Base-by-base conservation (phyloP, 352 stramenopile species). In the Globisporangium cylindrosporum region DNA sequence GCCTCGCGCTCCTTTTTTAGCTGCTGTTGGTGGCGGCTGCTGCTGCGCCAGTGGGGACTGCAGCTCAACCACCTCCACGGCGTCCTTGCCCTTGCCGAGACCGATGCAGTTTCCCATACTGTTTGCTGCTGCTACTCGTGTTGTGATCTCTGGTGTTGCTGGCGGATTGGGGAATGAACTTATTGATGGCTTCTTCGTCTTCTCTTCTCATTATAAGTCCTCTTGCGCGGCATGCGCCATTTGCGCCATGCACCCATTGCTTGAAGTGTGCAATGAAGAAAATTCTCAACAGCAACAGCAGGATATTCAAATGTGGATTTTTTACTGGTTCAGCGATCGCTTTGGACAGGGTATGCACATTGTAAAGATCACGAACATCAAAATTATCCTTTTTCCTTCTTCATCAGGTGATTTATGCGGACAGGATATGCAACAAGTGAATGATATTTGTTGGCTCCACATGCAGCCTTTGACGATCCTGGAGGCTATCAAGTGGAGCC, bases 41-140 rank as follows among this genome's bases (percentile, higher is more conserved):
- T 54, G 36, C 38, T 9, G 59, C 41, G 38, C 38, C 38, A 62
- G 24, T 10, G 66, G 62, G 61, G 65, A 59, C 46, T 24, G 66
- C 38, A 53, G 72, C 62, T 4, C 22, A 7, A 61, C 65, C 12
- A 70, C 65, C 25, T 70, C 65, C 1, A 70, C 65, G 12, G 32
- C 43, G 22, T 62, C 65, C 32, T 15, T 61, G 38, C 7, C 49
- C 29, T 20, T 57, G 14, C 70, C 58, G 18, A 49, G 54, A 51
- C 79, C 79, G 24, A 91, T 69, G 66, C 83, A 90, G 67, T 90
- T 91, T 25, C 83, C 81, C 83, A 91, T 91, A 34, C 3, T 41
- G 55, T 6, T 48, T 7, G 2, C 0, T 49, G 54, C 29, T 53
- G 46, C 18, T 53, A 20, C 8, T 55, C 27, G 48, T 18, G 15